Base-by-base conservation (phyloP, 2,329 filamentous ascomycete species). In the Monilinia polystroma region DNA sequence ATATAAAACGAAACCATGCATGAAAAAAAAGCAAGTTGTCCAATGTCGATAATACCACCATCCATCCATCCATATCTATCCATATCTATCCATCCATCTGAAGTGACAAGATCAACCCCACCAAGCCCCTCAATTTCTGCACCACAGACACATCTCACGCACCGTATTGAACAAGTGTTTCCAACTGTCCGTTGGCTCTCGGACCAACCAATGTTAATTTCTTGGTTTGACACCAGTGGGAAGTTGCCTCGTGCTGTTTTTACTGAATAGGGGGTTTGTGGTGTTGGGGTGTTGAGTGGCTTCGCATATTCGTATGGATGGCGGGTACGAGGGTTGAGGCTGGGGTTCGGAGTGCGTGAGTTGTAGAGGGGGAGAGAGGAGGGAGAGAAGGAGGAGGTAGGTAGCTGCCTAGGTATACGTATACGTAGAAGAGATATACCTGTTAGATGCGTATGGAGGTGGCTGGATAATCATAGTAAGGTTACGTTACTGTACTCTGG, bases 111-210 rank as follows among this genome's bases (percentile, higher is more conserved):
- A 35, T 35, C 5, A 45, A 56, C 62, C 62, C 62, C 62, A 64
- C 62, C 43, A 64, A 64, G 62, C 62, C 62, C 62, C 62, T 64
- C 62, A 45, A 64, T 64, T 64, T 32, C 18, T 56, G 62, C 62
- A 54, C 23, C 29, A n/a, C 8, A 6, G 3, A 5, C 1, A 3
- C 7, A 23, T 60, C 43, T 38, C 57, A 16, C 57, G 11, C 29
- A 35, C 57, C 57, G 38, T 64, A 64, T n/a, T 64, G 51, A 64
- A 45, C 51, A 64, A 63, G 60, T 55, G 60, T 63, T 63, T 55
- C 51, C 38, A 63, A 43, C 60, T 51, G 57, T 47, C 57, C 32
- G n/a, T 38, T 38, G 57, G 45, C 57, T 60, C 57, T 38, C 29
- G 43, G 57, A 51, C 57, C 45, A 60, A 29, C 57, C 57, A 16